phyloP scores from a whole-genome alignment of 108 stramenopile genomes.

The Conticribra guillardii region DNA sequence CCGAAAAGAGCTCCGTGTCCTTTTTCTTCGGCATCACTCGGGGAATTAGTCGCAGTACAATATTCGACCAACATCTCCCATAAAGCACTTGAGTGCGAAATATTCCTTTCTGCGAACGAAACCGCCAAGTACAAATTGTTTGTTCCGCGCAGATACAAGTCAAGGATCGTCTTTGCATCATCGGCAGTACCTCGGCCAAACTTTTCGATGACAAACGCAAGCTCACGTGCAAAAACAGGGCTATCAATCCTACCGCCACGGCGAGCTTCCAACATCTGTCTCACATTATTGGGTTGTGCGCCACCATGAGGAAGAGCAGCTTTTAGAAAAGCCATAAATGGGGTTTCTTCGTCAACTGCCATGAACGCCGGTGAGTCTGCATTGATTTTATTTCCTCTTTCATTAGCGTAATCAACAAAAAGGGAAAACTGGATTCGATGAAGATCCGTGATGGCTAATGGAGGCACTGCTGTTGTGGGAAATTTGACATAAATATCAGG shows the following conservation, averaged over 20 bases:
- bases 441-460: slow-evolving; percentile 62
- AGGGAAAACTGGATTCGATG: slow-evolving; percentile 77
- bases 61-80: slow-evolving; percentile 75
- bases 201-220: slow-evolving; percentile 82
- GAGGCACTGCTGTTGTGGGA: slow-evolving; percentile 75
- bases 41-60: slow-evolving; percentile 46
- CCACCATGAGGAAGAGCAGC: slow-evolving; percentile 78
- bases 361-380: slow-evolving; percentile 10
- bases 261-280: slow-evolving; percentile 51
- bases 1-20: slow-evolving; percentile 71
- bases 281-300: slow-evolving; percentile 57
- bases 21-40: slow-evolving; percentile 13
- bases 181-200: slow-evolving; percentile 58
- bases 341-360: slow-evolving; percentile 43
- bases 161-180: slow-evolving; percentile 56
- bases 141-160: slow-evolving; percentile 72
- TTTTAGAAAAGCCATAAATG: slow-evolving; percentile 74
- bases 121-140: slow-evolving; percentile 73
- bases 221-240: slow-evolving; percentile 72
- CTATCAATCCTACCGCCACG: slow-evolving; percentile 47
- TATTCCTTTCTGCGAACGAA: slow-evolving; percentile 70
- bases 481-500: slow-evolving; percentile 86
- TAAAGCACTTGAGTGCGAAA: slow-evolving; percentile 51
- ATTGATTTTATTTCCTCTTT: background rate
- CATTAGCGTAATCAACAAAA: slow-evolving; percentile 61